Base-by-base conservation (phyloP, 2,329 filamentous ascomycete genomes). In the Pochonia chlamydosporia region DNA sequence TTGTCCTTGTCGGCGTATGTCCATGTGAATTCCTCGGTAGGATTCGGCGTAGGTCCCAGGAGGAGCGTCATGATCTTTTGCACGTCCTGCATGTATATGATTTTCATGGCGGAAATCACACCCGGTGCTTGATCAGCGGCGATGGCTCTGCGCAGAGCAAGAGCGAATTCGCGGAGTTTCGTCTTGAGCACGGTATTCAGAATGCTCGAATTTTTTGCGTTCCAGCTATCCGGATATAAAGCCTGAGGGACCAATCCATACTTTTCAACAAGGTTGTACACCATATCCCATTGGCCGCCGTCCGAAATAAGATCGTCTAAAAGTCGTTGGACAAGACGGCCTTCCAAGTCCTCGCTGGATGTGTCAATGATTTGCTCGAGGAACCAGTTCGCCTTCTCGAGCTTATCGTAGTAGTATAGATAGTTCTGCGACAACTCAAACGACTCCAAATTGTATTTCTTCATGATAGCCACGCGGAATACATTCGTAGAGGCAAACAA, bases 271-370 rank as follows among this genome's bases (percentile, higher is more conserved):
- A 95, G 71, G 59, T 95, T 95, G 54, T 82, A 85, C 3, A 90
- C 85, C 89, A 95, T 95, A 64, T 95, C 89, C 88, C 88, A 95
- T 64, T 95, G 89, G 0, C 90, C 89, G 24, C 90, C 89, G 61
- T 95, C 90, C 7, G 78, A 79, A 4, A 93, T 82, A 1, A 89
- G 84, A 20, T 79, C 75, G 0, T 71, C 68, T 24, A 92, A 71
- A 3, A 95, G 68, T 4, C 76, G 77, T 62, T 90, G 84, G 3
- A 95, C 75, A 4, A 95, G 68, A 9, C 90, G 72, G 20, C 82
- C 77, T 54, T 91, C 87, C 2, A 95, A 74, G 28, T 84, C 81
- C 56, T 89, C 76, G 44, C 73, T 71, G 0, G 80, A 76, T 0
- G 89, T 95, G 52, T 88, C 82, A 47, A 95, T 78, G 51, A 92